phyloP scores from a whole-genome alignment of 2,329 filamentous ascomycete genomes.

The Cladophialophora psammophila region DNA sequence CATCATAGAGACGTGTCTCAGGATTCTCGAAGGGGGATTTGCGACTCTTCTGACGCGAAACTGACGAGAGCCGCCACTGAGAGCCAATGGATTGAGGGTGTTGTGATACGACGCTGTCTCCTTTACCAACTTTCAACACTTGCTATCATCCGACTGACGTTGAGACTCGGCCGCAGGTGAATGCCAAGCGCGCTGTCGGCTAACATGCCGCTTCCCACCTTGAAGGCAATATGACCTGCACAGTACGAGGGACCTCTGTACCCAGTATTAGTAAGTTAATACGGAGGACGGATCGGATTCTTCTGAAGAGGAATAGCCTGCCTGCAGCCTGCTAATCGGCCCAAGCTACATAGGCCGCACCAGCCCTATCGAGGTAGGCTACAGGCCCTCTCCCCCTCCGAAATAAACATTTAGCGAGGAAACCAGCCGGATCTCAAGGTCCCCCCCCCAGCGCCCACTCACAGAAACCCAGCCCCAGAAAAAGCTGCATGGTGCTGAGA shows the following conservation, averaged over 20 bases:
- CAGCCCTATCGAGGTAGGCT: too few species aligned
- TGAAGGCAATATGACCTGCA: too few species aligned
- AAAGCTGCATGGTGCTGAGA: slow-evolving; percentile 5
- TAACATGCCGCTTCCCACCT: slow-evolving; percentile 6
- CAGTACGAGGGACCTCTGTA: too few species aligned
- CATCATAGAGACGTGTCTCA: neutral
- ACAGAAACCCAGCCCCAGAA: neutral
- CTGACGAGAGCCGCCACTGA: neutral
- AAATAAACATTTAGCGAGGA: neutral
- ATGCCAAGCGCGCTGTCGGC: slow-evolving; percentile 15
- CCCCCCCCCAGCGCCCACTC: neutral
- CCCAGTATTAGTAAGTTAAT: neutral
- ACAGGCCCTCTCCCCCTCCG: neutral
- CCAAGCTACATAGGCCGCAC: neutral
- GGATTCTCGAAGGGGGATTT: neutral
- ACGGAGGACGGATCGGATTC: slow-evolving; percentile 3
- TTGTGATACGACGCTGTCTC: neutral
- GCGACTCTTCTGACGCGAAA: neutral
- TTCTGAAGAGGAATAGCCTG: neutral
- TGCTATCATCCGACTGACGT: slow-evolving; percentile 4
- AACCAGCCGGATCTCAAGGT: slow-evolving; percentile 1
- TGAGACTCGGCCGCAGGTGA: neutral
- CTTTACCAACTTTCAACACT: neutral
- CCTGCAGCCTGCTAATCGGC: neutral
- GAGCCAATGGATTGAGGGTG: neutral